These are phyloP conservation scores for Schizothecium vesticola DNA, from an alignment of 495 filamentous ascomycete genomes.

Conservation along the genomic window DNA sequence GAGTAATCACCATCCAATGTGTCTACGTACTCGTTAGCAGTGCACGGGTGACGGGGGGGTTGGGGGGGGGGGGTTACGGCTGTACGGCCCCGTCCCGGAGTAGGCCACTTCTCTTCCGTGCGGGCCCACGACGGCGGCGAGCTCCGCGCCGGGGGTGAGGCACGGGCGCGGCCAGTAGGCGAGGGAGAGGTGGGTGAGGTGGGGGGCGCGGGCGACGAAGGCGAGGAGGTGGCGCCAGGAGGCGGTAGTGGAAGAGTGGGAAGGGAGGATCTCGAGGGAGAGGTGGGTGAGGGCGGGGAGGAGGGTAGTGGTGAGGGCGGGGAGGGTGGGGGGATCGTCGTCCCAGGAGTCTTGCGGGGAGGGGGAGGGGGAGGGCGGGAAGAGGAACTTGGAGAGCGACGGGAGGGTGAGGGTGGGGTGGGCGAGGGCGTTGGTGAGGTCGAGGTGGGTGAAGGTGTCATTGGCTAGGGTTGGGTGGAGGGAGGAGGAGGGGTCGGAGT, in stretches of 20 bases:
- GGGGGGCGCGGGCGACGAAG: constrained; percentile 55
- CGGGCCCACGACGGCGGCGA: constrained; percentile 41
- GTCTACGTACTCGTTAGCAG: constrained; percentile 12
- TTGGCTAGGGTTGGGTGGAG: constrained; percentile 31
- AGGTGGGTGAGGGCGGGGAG: constrained; percentile 51
- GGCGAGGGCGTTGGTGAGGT: constrained; percentile 52
- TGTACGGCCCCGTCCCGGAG: constrained; percentile 61
- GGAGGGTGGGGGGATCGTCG: constrained; percentile 12
- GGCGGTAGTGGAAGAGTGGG: constrained; percentile 19
- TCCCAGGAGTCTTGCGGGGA: constrained; percentile 45
- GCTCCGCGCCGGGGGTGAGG: constrained; percentile 57
- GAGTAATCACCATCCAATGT: constrained; percentile 61
- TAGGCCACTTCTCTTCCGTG: constrained; percentile 44
- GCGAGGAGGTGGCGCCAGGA: constrained; percentile 65
- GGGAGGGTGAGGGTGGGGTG: constrained; percentile 60
- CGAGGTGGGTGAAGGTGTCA: constrained; percentile 53
- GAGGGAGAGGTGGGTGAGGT: constrained; percentile 70
- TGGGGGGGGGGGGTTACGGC: constrained; percentile 20
- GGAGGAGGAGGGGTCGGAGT: constrained; percentile 20
- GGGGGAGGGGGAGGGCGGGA: constrained; percentile 52
- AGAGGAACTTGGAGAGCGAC: constrained; percentile 55
- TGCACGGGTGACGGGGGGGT: background rate
- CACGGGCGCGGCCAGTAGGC: constrained; percentile 76
- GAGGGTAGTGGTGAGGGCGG: constrained; percentile 27
- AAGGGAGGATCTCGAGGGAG: constrained; percentile 46